Evolutionary conservation across 83 land plant genomes (phyloP), one percentile per base, ranked within the genome.

Genomic region (Picea abies): DNA sequence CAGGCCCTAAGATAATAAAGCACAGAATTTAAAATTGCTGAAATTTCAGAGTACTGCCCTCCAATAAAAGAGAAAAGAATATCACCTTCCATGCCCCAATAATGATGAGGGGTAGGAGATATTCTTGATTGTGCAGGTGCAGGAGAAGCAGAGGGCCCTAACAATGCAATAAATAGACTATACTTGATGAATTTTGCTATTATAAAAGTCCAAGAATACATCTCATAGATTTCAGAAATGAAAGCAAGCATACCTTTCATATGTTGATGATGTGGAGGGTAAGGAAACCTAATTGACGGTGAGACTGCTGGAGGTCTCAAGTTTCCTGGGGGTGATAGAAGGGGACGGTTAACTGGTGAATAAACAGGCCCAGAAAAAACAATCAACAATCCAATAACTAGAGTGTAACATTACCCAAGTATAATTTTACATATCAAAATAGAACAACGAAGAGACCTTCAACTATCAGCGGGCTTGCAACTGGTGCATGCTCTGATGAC

Each of bases 181-280:
- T 41, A 5, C 47, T 41, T 41, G 7, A 6, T 41, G 47, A 41
- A 6, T 41, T 41, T 41, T 41, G 47, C 47, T 41, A 32, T 32
- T 32, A 41, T 41, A 5, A 6, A 5, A 41, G 47, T 41, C 47
- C 47, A 41, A 41, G 47, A 41, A 41, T 41, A 41, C 47, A 41
- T 41, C 47, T 41, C 47, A 41, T 5, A 41, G 47, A 41, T 41
- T 6, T 41, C 7, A 41, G 79, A 77, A 47, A 47, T 6, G 12
- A 10, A 52, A 52, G 14, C 12, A 11, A 52, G 12, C 10, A 52
- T 52, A 52, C 58, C 58, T 52, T 52, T 52, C 58, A 2, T 10
- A 9, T 44, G 76, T 20, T 5, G 76, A 72, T 72, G 76, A 72
- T 72, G 76, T 72, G 76, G 56, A 39, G 76, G 75, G 75, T 22